phyloP scores from a whole-genome alignment of 1,139 yeast species.

The Suhomyces bolitotheri region DNA sequence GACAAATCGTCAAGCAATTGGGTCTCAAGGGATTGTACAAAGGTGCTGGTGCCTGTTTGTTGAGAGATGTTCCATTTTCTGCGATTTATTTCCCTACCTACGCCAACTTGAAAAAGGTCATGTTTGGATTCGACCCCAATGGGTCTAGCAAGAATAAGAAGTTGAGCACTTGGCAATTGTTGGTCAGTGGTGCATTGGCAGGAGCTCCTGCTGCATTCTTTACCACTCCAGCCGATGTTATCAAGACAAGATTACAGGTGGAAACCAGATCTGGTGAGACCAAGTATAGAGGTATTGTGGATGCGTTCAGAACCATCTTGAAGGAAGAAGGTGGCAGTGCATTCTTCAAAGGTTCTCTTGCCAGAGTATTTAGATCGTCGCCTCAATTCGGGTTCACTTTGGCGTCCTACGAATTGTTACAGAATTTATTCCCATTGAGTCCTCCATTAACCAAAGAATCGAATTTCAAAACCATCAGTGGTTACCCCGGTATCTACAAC shows the following conservation, averaged over 20 bases:
- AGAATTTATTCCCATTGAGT: conserved; percentile 45
- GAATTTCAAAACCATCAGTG: conserved; percentile 46
- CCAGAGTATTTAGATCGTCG: conserved; percentile 90
- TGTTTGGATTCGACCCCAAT: conserved; percentile 81
- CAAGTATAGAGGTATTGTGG: conserved; percentile 70
- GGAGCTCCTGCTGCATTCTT: conserved; percentile 98
- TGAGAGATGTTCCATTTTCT: conserved; percentile 95
- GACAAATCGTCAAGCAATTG: conserved; percentile 71
- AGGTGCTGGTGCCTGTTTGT: conserved; percentile 88
- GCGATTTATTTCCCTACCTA: conserved; percentile 98
- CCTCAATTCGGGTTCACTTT: conserved; percentile 98
- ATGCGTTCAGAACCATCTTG: conserved; percentile 73
- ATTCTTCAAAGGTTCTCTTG: conserved; percentile 95
- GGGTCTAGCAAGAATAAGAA: conserved; percentile 46
- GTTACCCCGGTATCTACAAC: conserved; percentile 50
- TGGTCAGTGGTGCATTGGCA: conserved; percentile 89
- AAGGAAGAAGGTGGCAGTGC: conserved; percentile 77
- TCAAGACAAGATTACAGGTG: conserved; percentile 91
- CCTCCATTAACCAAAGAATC: conserved; percentile 50
- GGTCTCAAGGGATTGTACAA: conserved; percentile 86
- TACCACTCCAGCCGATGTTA: conserved; percentile 95
- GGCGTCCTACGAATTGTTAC: conserved; percentile 90
- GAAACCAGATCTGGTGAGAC: conserved; percentile 79
- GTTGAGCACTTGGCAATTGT: conserved; percentile 79
- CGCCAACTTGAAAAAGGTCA: conserved; percentile 82